Percentiles rank a stretch among this genome's conserved stretches.
These are phyloP conservation scores for Pyricularia sp. DNA, from an alignment of 2,329 filamentous ascomycete species.

Conservation along the genomic window DNA sequence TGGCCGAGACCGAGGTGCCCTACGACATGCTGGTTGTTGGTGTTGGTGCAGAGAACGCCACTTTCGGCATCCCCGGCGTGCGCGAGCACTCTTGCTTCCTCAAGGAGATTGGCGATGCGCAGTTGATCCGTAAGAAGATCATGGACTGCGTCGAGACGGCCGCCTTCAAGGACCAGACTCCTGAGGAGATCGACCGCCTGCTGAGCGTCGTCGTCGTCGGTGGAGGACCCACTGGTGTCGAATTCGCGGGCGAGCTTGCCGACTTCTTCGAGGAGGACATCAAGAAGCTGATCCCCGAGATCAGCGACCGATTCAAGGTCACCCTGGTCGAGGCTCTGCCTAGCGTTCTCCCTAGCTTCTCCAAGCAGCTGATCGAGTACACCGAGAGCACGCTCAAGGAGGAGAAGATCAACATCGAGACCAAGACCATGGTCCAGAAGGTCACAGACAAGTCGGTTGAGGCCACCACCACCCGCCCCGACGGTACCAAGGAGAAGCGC, in stretches of 20 bases:
- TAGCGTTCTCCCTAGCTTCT: slow-evolving; percentile 95
- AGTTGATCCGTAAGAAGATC: slow-evolving; percentile 93
- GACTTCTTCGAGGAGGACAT: slow-evolving; percentile 99
- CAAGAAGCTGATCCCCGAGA: slow-evolving; percentile 94
- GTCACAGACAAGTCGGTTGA: slow-evolving; percentile 89
- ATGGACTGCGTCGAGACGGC: slow-evolving; percentile 99
- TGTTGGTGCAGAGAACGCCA: slow-evolving; percentile 95
- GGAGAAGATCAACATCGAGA: slow-evolving; percentile 93
- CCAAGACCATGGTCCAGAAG: slow-evolving; percentile 98
- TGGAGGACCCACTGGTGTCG: slow-evolving; percentile 90
- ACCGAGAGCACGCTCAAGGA: slow-evolving; percentile 98
- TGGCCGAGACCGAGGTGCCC: slow-evolving; percentile 72
- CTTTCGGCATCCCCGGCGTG: slow-evolving; percentile 93
- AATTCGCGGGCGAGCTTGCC: slow-evolving; percentile 95
- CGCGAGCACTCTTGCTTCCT: slow-evolving; percentile 93
- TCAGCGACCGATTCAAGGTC: slow-evolving; percentile 88
- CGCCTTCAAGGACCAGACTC: slow-evolving; percentile 88
- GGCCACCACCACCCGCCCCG: slow-evolving; percentile 68
- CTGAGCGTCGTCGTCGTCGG: slow-evolving; percentile 96
- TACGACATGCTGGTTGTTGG: slow-evolving; percentile 98
- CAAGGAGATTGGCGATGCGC: slow-evolving; percentile 94
- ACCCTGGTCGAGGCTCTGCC: slow-evolving; percentile 95
- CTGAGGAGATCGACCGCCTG: slow-evolving; percentile 81
- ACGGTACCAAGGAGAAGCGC: slow-evolving; percentile 72
- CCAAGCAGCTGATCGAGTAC: slow-evolving; percentile 98